These are phyloP conservation scores for Wickerhamiella sergipiensis DNA, from an alignment of 805 yeast genomes.

Conservation along the genomic window DNA sequence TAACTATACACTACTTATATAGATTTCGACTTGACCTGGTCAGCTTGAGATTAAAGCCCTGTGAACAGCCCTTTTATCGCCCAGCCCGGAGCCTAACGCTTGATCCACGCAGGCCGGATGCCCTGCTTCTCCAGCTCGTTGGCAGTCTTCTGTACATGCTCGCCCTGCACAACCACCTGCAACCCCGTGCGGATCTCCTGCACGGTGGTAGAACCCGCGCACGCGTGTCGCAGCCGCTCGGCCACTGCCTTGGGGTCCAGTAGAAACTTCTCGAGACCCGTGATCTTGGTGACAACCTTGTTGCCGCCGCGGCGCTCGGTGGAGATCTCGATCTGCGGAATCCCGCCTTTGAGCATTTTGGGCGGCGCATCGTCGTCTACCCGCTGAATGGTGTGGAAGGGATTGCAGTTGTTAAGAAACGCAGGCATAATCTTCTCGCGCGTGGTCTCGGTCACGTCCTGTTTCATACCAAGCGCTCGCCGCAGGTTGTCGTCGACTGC, in stretches of 20 bases:
- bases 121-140: constrained; percentile 29
- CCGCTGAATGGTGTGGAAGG: constrained; percentile 34
- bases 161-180: constrained; percentile 84
- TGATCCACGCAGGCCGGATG: constrained; percentile 51
- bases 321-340: constrained; percentile 51
- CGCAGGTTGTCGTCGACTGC: constrained; percentile 40
- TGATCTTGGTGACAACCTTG: constrained; percentile 60
- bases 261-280: constrained; percentile 53
- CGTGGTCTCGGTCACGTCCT: constrained; percentile 19
- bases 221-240: constrained; percentile 54
- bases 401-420: constrained; percentile 34
- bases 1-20: no score
- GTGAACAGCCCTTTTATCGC: no score
- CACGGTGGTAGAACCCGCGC: constrained; percentile 76
- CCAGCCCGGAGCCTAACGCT: no score
- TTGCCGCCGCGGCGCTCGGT: constrained; percentile 73
- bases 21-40: no score
- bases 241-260: constrained; percentile 55
- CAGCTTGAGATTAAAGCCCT: no score
- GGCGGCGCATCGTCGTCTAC: constrained; percentile 27
- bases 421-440: constrained; percentile 27
- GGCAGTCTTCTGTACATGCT: constrained; percentile 48
- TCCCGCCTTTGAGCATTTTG: constrained; percentile 44
- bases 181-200: constrained; percentile 37
- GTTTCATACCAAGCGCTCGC: constrained; percentile 29